phyloP scores from a whole-genome alignment of 106 monocot genomes.

The Cymbidium sinense region DNA sequence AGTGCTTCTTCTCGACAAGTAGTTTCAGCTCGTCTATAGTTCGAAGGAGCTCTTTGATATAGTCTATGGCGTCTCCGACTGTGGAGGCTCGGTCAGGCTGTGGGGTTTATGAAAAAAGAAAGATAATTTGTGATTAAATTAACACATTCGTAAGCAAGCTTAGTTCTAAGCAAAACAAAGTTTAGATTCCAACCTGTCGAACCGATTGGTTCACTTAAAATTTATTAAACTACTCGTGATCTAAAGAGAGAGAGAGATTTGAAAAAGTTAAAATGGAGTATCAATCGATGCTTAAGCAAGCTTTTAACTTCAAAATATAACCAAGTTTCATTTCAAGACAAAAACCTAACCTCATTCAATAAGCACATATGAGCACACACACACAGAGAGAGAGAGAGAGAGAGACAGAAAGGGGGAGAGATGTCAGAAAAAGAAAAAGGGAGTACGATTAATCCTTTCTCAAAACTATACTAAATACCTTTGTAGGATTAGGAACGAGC shows the following conservation, averaged over 20 bases:
- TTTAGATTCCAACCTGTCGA: too few species aligned
- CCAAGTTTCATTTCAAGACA: not conserved
- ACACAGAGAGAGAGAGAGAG: not conserved
- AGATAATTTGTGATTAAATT: not conserved
- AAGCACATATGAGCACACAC: not conserved
- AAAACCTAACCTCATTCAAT: not conserved
- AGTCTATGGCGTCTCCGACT: slow-evolving; percentile 82
- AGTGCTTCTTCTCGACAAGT: slow-evolving; percentile 64
- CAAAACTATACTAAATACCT: not conserved
- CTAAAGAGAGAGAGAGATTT: not conserved
- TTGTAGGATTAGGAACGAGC: slow-evolving; percentile 8
- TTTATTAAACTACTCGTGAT: too few species aligned
- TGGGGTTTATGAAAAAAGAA: not conserved
- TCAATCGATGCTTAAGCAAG: not conserved
- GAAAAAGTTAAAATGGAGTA: not conserved
- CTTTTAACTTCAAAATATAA: not conserved
- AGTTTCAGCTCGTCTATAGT: slow-evolving; percentile 66
- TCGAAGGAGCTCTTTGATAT: slow-evolving; percentile 80
- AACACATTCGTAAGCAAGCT: too few species aligned
- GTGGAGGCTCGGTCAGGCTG: slow-evolving; percentile 87
- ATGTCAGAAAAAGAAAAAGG: not conserved
- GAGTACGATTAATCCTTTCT: not conserved
- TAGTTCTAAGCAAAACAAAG: too few species aligned
- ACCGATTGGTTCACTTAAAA: too few species aligned
- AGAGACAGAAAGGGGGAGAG: not conserved